Percentiles rank a stretch among this genome's conserved stretches.
phyloP scores from a whole-genome alignment of 331 rosid species.

The Rosa hybrid region DNA sequence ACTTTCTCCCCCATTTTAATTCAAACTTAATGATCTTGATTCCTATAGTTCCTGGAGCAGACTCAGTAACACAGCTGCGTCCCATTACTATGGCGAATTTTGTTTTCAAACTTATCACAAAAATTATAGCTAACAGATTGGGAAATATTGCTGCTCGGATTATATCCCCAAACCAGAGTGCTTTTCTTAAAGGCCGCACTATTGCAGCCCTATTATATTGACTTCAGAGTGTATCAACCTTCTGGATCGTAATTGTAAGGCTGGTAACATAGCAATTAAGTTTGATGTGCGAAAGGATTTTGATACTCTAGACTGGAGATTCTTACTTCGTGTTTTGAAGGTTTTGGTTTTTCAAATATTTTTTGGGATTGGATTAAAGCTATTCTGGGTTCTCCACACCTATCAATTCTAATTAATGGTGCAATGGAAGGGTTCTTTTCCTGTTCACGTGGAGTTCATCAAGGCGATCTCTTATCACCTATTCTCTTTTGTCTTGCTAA shows the following conservation, averaged over 20 bases:
- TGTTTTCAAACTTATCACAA: background rate
- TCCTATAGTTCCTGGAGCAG: background rate
- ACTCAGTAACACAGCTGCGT: too few relatives aligned
- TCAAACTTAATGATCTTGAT: background rate
- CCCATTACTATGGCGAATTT: background rate
- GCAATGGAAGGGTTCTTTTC: background rate
- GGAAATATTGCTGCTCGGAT: background rate
- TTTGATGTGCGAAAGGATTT: background rate
- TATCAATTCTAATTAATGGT: background rate
- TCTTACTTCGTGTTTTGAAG: background rate
- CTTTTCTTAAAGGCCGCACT: background rate
- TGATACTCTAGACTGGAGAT: background rate
- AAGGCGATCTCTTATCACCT: background rate
- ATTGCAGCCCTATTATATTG: too few relatives aligned
- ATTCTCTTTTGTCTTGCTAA: background rate
- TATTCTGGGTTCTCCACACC: background rate
- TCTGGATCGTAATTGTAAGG: background rate
- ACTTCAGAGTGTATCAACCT: background rate
- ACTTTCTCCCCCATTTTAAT: too few relatives aligned
- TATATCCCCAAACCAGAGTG: background rate
- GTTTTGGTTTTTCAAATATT: background rate
- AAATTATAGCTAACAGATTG: background rate
- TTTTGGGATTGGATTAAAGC: background rate
- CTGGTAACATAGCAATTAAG: background rate
- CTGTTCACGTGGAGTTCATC: background rate